Conservation (phyloP, 495 filamentous ascomycete species). For the Cercophora newfieldiana region DNA sequence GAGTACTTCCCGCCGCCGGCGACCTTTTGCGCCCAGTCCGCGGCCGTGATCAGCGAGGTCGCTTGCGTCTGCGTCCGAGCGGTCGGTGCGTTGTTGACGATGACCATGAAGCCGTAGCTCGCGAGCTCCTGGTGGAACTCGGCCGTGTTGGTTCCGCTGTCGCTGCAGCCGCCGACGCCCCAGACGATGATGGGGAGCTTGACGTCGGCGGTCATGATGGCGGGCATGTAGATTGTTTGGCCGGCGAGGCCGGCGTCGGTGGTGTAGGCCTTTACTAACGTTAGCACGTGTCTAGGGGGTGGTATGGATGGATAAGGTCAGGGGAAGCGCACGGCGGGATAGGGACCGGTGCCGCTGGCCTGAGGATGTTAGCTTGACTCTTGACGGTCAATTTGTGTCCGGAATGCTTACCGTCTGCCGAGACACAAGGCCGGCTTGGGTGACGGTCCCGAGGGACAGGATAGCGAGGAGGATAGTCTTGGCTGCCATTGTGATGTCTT, state of each 20-base stretch:
- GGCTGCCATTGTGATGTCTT: not conserved
- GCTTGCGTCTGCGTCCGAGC: not conserved
- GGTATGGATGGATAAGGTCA: not conserved
- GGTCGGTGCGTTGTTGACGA: constrained; percentile 8
- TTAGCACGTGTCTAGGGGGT: not conserved
- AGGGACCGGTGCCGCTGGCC: constrained; percentile 4
- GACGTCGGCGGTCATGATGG: not conserved
- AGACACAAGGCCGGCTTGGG: not conserved
- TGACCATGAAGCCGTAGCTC: constrained; percentile 4
- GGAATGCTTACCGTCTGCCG: not conserved
- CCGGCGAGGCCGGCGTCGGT: constrained; percentile 5
- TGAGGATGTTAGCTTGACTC: not conserved
- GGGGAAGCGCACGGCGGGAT: not conserved
- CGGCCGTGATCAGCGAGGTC: constrained; percentile 1
- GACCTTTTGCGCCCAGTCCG: constrained; percentile 4
- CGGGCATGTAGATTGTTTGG: constrained; percentile 5
- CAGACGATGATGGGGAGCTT: constrained; percentile 10
- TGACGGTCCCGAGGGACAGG: not conserved
- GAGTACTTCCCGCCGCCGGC: not conserved
- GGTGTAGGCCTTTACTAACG: not conserved
- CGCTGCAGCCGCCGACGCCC: constrained; percentile 12
- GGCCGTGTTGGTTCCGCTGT: constrained; percentile 9
- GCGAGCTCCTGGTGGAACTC: constrained; percentile 9
- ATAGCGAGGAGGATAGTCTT: not conserved
- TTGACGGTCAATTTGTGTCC: not conserved